Evolutionary conservation across 441 rosid species (phyloP).

Genomic region (Iberis amara): DNA sequence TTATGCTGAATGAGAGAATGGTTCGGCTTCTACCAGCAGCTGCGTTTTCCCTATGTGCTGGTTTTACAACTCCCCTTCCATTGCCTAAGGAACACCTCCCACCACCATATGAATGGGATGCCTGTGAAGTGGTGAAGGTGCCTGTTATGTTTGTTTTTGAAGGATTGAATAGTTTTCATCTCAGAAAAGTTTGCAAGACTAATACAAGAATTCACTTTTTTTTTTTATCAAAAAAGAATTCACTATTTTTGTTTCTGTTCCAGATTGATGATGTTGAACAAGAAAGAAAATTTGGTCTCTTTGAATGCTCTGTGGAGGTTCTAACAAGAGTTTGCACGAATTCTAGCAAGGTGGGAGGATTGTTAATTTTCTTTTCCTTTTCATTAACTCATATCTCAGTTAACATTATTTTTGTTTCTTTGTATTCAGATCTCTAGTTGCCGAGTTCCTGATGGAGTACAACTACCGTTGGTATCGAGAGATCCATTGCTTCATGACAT

Average conservation of each 20-base stretch:
- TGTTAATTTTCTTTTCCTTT: conserved; percentile 12
- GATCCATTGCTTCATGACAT: conserved; percentile 71
- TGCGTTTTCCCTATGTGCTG: conserved; percentile 73
- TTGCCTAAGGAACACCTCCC: conserved; percentile 36
- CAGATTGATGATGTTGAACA: conserved; percentile 52
- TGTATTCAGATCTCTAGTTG: conserved; percentile 42
- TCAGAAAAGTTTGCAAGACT: conserved; percentile 20
- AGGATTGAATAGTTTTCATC: conserved; percentile 17
- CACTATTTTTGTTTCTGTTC: conserved; percentile 27
- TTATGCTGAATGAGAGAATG: conserved; percentile 45
- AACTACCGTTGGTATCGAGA: conserved; percentile 65
- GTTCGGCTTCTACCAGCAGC: conserved; percentile 76
- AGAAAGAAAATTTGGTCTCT: conserved; percentile 43
- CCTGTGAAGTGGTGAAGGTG: conserved; percentile 50
- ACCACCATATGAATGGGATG: conserved; percentile 36
- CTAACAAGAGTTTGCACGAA: conserved; percentile 49
- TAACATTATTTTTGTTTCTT: conserved; percentile 23
- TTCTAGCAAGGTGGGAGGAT: conserved; percentile 34
- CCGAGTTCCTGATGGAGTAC: conserved; percentile 41
- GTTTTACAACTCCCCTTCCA: conserved; percentile 48
- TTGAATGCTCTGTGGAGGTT: conserved; percentile 81
- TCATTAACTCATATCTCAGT: conserved; percentile 16
- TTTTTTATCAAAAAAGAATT: conserved; percentile 20
- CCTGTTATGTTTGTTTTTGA: conserved; percentile 26
- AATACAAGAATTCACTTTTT: conserved; percentile 23